Evolutionary conservation across 768 basidiomycete species (phyloP), one percentile per base, ranked within the genome.

Genomic region (Steccherinum ochraceum): DNA sequence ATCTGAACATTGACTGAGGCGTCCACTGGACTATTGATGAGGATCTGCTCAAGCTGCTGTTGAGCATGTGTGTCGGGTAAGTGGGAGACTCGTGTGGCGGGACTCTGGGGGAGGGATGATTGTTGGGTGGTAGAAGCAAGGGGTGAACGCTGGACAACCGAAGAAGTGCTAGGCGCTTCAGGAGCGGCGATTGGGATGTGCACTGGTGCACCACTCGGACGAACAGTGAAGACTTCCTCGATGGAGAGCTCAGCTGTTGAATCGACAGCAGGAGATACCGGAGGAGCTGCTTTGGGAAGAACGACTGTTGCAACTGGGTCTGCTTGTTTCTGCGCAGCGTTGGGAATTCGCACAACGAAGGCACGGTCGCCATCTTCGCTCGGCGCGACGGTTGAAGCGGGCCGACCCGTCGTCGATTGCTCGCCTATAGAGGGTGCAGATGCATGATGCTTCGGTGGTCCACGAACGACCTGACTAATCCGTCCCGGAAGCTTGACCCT

Each of bases 401-500:
- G 50, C 11, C 23, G 53, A 16, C 51, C 47, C 7, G 41, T 47
- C 35, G 20, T 47, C 41, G 44, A 16, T 16, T 35, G 30, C 7
- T 35, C 30, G 16, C 16, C 16, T 35, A 16, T 7, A 35, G 30
- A 35, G 24, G 58, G 53, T 3, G 40, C 46, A 13, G 25, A 5
- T 20, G 24, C 48, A 24, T 23, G 52, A 7, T 54, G 44, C 23
- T 61, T 66, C 27, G 61, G 53, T 4, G 67, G 61, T 7, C 71
- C 65, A 45, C 78, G 73, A 44, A 83, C 67, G 40, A 84, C 62
- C 67, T 71, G 39, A 55, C 56, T 56, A 61, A 65, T 43, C 40
- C 47, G 59, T 3, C 81, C 83, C 3, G 87, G 79, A 18, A 92
- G 64, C 59, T 80, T 84, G 50, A 91, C 74, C 20, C 84, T 78